Evolutionary conservation across 306 rosid genomes (phyloP).

Genomic region (Fragaria nilgerrensis): DNA sequence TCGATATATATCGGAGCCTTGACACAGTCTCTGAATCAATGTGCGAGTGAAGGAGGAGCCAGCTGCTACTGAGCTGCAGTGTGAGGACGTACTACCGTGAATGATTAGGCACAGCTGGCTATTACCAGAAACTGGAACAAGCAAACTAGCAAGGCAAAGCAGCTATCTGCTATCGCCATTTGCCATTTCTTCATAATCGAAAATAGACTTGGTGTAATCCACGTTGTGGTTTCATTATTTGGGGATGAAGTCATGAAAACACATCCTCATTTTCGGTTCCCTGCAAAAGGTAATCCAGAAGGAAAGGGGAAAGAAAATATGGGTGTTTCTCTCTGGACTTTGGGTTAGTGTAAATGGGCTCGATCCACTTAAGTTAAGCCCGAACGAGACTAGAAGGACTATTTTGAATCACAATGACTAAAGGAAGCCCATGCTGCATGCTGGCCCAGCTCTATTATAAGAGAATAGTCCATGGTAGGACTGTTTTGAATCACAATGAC

Average conservation of each 20-base stretch:
- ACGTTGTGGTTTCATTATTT: too few species aligned
- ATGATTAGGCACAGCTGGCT: background rate
- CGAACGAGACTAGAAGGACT: background rate
- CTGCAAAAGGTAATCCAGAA: background rate
- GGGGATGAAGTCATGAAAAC: background rate
- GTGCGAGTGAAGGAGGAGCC: background rate
- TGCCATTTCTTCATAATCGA: background rate
- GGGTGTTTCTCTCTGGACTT: background rate
- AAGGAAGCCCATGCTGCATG: too few species aligned
- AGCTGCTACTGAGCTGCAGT: conserved; percentile 3
- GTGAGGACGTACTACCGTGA: background rate
- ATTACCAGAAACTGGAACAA: background rate
- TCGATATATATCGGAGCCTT: background rate
- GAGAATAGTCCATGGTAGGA: too few species aligned
- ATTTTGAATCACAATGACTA: too few species aligned
- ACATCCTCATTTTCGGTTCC: background rate
- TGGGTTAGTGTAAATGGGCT: background rate
- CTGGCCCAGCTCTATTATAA: too few species aligned
- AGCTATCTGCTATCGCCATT: background rate
- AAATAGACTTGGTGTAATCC: background rate
- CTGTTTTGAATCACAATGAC: too few species aligned
- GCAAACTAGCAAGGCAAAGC: background rate
- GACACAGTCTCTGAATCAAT: background rate
- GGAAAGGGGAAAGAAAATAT: background rate
- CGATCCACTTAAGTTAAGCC: background rate